phyloP scores from a whole-genome alignment of 768 basidiomycete species.

The Lactifluus pinguis region DNA sequence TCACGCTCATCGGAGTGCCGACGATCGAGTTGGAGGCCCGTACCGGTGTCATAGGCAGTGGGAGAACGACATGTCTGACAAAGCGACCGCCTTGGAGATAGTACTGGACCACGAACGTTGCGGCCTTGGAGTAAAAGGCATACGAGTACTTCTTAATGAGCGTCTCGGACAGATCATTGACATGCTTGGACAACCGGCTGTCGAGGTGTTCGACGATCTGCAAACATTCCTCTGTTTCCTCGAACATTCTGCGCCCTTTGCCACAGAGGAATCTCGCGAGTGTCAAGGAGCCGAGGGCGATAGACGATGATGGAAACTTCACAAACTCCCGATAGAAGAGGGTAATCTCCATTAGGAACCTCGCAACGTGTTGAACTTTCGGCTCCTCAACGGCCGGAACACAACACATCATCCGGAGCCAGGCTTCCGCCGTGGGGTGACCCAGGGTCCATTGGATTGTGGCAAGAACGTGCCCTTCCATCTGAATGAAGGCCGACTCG shows the following conservation, averaged over 20 bases:
- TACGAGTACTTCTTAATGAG: constrained; percentile 97
- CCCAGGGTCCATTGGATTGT: constrained; percentile 97
- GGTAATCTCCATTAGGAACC: constrained; percentile 99
- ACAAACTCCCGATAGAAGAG: constrained; percentile 96
- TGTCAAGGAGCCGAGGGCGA: constrained; percentile 84
- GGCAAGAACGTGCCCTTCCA: constrained; percentile 95
- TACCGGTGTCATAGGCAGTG: constrained; percentile 64
- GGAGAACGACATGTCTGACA: constrained; percentile 34
- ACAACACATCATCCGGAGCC: constrained; percentile 81
- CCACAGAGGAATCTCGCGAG: constrained; percentile 84
- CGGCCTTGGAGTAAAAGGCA: constrained; percentile 92
- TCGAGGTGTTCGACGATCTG: constrained; percentile 85
- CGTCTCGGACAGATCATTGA: constrained; percentile 92
- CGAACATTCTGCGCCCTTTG: constrained; percentile 66
- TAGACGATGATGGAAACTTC: constrained; percentile 72
- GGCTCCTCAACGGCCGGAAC: constrained; percentile 71
- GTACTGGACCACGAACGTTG: constrained; percentile 86
- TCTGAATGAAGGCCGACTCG: constrained; percentile 95
- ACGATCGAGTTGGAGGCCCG: constrained; percentile 39
- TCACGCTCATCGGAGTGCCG: constrained; percentile 67
- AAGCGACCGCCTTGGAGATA: constrained; percentile 86
- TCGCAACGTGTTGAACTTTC: constrained; percentile 89
- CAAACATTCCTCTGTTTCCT: constrained; percentile 76
- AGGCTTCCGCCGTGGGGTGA: constrained; percentile 96
- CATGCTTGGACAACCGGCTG: constrained; percentile 73